Percentiles rank a stretch among this genome's conserved stretches.
Conservation (phyloP, 768 basidiomycete species). For the Daedaleopsis sinensis region DNA sequence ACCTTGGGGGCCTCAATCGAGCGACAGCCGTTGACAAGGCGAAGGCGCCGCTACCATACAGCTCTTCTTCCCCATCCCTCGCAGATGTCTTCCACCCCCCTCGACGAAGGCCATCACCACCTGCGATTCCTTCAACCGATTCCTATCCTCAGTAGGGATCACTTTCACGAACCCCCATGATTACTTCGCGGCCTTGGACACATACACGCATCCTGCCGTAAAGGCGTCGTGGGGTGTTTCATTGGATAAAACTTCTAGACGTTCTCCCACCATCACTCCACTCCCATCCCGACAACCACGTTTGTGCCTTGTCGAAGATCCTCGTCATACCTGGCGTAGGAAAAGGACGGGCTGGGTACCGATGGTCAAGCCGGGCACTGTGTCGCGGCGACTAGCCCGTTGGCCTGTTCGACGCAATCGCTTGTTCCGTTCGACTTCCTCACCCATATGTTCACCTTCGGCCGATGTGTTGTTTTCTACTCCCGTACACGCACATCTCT, state of each 20-base stretch:
- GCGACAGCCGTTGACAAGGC: neutral
- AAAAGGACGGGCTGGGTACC: too few species aligned
- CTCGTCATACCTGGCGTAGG: too few species aligned
- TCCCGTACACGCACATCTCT: neutral
- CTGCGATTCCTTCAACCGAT: neutral
- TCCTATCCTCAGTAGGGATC: neutral
- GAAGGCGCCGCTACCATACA: neutral
- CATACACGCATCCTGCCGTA: conserved; percentile 13
- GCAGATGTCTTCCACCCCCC: neutral
- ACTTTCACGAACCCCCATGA: neutral
- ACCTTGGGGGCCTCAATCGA: too few species aligned
- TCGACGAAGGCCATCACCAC: neutral
- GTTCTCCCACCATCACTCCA: too few species aligned
- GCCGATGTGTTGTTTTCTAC: too few species aligned
- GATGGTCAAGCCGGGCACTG: too few species aligned
- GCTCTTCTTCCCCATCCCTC: conserved; percentile 4
- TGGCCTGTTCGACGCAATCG: neutral
- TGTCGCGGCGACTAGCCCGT: too few species aligned
- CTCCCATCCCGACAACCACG: too few species aligned
- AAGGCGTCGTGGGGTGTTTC: conserved; percentile 3
- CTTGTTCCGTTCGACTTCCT: neutral
- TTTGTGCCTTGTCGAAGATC: too few species aligned
- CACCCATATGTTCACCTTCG: neutral
- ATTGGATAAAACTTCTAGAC: neutral
- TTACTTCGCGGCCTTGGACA: neutral